Evolutionary conservation across 805 yeast genomes (phyloP), one percentile per base, ranked within the genome.

Genomic region (Yamadazyma nakazawae): DNA sequence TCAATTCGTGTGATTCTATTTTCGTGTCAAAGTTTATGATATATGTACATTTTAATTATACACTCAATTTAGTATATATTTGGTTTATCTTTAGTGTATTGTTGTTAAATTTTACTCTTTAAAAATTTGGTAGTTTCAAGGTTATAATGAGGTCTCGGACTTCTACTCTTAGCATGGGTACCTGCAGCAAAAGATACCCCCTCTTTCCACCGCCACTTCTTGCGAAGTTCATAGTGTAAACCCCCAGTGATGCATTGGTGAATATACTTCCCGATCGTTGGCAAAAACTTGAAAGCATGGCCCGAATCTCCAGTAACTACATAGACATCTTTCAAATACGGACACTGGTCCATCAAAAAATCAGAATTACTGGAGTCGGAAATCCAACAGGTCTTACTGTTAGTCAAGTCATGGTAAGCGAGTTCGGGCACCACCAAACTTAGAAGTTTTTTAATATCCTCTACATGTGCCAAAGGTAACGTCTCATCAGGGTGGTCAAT

Each of bases 281-380:
- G 80, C 45, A 75, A 51, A 38, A 70, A 70, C 54, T 75, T 75
- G 57, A 67, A 75, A 4, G 66, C 76, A 55, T 75, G 79, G 8
- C 79, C 77, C 3, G 78, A 67, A 53, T 75, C 79, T 14, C 80
- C 80, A 10, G 74, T 62, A 0, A 76, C 78, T n/a, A 75, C 68
- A 42, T 50, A 63, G 1, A 71, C 58, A 24, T 64, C 65, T 0
- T 45, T 36, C 14, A 51, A 50, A 1, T 53, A 53, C 1, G 79
- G 79, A 18, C 68, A 61, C 24, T 48, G 48, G 50, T 73, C 75
- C 18, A 75, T 66, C 12, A 75, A 54, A 45, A 72, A 74, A 46
- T 74, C 67, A 7, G 70, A 60, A 46, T 69, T 68, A 8, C 67
- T 52, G 5, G 78, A 66, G 48, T 75, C 79, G 49, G 53, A 47